Percentiles rank a stretch among this genome's conserved stretches.
Conservation (phyloP, 768 basidiomycete species). For the Suillus cothurnatus region DNA sequence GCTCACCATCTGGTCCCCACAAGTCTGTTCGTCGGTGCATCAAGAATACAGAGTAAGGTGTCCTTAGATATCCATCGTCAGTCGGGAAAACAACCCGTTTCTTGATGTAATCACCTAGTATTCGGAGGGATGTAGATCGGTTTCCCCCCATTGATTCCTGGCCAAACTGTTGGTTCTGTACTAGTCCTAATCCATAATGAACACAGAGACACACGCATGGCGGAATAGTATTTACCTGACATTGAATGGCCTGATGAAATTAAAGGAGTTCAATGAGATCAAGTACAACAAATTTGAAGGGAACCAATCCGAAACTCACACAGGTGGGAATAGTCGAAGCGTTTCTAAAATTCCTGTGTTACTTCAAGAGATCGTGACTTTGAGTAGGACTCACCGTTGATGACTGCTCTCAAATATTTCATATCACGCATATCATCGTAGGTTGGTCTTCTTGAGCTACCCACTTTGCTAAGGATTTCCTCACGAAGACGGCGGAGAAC, state of each 20-base stretch:
- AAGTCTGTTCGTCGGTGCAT: conserved; percentile 66
- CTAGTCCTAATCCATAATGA: conserved; percentile 23
- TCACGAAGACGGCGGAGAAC: conserved; percentile 31
- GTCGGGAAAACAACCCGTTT: background rate
- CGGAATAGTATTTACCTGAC: conserved; percentile 13
- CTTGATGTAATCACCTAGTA: conserved; percentile 27
- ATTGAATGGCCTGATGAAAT: conserved; percentile 26
- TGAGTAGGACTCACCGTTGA: conserved; percentile 28
- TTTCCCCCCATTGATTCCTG: conserved; percentile 23
- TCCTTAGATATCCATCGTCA: conserved; percentile 24
- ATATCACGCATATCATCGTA: conserved; percentile 36
- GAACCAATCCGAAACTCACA: conserved; percentile 22
- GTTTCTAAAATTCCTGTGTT: conserved; percentile 25
- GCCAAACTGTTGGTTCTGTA: conserved; percentile 23
- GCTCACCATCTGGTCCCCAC: conserved; percentile 68
- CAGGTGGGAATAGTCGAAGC: conserved; percentile 31
- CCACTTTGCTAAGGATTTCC: conserved; percentile 32
- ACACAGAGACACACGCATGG: no score
- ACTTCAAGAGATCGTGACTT: background rate
- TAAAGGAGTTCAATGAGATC: background rate
- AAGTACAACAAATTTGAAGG: background rate
- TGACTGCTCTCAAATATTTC: conserved; percentile 43
- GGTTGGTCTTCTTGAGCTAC: conserved; percentile 30
- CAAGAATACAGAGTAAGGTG: conserved; percentile 47
- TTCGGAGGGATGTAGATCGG: conserved; percentile 36